These are phyloP conservation scores for Vairimorpha apis DNA, from an alignment of 371 early-diverging fungal species.

Conservation along the genomic window DNA sequence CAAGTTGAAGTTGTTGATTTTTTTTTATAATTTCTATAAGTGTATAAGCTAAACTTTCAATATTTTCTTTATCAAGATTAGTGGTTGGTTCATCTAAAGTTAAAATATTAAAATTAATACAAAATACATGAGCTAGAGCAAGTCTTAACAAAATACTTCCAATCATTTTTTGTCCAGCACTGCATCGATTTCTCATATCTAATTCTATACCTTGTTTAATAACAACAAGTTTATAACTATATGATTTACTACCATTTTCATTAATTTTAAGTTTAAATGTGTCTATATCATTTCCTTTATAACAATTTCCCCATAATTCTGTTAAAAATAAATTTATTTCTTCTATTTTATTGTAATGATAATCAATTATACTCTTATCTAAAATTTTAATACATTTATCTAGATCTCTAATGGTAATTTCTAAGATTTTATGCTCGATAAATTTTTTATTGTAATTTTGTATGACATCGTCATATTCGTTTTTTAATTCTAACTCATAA, in stretches of 20 bases:
- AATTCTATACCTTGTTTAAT: slow-evolving; percentile 76
- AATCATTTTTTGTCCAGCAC: slow-evolving; percentile 96
- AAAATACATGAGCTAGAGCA: slow-evolving; percentile 90
- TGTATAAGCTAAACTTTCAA: slow-evolving; percentile 77
- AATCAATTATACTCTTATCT: slow-evolving; percentile 84
- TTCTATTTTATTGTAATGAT: slow-evolving; percentile 85
- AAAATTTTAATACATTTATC: slow-evolving; percentile 76
- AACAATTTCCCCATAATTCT: slow-evolving; percentile 90
- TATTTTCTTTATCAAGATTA: slow-evolving; percentile 87
- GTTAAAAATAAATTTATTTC: slow-evolving; percentile 90
- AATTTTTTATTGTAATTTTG: slow-evolving; percentile 49
- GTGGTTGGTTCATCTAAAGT: slow-evolving; percentile 98
- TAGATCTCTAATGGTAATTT: slow-evolving; percentile 72
- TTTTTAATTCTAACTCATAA: slow-evolving; percentile 67
- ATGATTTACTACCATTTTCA: slow-evolving; percentile 31
- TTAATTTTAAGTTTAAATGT: slow-evolving; percentile 51
- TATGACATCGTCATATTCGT: slow-evolving; percentile 72
- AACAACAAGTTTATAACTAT: slow-evolving; percentile 65
- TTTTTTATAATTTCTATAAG: slow-evolving; percentile 63
- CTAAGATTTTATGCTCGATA: slow-evolving; percentile 64
- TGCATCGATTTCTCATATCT: slow-evolving; percentile 94
- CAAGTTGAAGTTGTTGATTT: slow-evolving; percentile 85
- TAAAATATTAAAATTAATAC: slow-evolving; percentile 82
- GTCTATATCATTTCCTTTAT: slow-evolving; percentile 77
- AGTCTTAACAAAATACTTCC: slow-evolving; percentile 89